Conservation (phyloP, 2,329 filamentous ascomycete species). For the Seiridium cupressi region DNA sequence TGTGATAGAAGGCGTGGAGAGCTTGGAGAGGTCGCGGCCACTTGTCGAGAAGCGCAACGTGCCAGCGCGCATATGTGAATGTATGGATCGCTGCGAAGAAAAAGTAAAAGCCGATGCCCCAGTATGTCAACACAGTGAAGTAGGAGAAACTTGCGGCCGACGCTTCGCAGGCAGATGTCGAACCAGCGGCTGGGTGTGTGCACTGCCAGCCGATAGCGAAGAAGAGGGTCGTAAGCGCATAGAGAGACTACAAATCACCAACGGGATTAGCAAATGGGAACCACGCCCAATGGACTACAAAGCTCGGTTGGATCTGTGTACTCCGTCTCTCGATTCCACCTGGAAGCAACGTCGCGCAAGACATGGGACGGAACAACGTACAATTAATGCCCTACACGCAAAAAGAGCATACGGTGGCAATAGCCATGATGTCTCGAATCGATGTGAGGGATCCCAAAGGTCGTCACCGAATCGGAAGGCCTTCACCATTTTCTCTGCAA, state of each 20-base stretch:
- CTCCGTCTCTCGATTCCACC: not conserved
- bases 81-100: conserved; percentile 68
- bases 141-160: conserved; percentile 67
- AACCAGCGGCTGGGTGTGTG: conserved; percentile 39
- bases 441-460: conserved; percentile 55
- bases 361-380: conserved; percentile 29
- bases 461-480: conserved; percentile 21
- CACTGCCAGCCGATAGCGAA: conserved; percentile 67
- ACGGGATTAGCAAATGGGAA: not conserved
- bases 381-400: conserved; percentile 51
- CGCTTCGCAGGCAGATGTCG: conserved; percentile 33
- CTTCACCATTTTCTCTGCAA: conserved; percentile 6
- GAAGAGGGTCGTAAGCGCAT: conserved; percentile 68
- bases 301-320: not conserved
- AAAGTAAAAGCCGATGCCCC: conserved; percentile 80
- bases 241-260: conserved; percentile 41
- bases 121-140: conserved; percentile 81
- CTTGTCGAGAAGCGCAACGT: conserved; percentile 53
- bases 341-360: not conserved
- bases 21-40: conserved; percentile 62
- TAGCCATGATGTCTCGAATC: conserved; percentile 80
- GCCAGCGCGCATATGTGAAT: conserved; percentile 57
- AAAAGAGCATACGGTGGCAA: conserved; percentile 65
- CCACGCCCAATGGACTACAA: not conserved
- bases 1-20: conserved; percentile 64